Conservation (phyloP, 306 rosid genomes). For the Rosa persica region DNA sequence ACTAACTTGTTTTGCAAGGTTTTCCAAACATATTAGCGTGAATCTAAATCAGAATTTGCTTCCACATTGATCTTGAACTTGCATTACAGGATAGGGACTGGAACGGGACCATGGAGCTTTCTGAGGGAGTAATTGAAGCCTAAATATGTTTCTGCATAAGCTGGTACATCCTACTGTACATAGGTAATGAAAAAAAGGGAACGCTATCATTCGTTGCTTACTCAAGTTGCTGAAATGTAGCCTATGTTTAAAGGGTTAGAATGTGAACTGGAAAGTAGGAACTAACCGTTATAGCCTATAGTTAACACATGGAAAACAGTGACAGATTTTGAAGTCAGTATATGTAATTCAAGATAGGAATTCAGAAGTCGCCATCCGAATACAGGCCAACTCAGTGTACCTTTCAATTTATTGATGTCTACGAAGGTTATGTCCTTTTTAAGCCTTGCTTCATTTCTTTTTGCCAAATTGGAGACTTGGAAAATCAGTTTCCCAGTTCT, state of each 20-base stretch:
- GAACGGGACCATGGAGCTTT: slow-evolving; percentile 35
- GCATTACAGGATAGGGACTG: slow-evolving; percentile 32
- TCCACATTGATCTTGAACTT: not conserved
- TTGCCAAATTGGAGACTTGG: no score
- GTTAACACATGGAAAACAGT: not conserved
- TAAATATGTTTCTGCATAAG: not conserved
- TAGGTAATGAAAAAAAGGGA: not conserved
- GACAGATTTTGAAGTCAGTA: not conserved
- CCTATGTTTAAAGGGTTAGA: not conserved
- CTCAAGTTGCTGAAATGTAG: not conserved
- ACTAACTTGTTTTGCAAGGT: not conserved
- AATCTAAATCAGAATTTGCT: not conserved
- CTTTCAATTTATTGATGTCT: not conserved
- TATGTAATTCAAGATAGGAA: not conserved
- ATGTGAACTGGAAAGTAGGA: not conserved
- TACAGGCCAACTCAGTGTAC: not conserved
- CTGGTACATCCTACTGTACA: not conserved
- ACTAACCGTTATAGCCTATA: not conserved
- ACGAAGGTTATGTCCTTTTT: not conserved
- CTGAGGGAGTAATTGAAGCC: slow-evolving; percentile 8
- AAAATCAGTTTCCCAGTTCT: no score
- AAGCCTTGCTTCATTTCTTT: no score
- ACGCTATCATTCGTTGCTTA: not conserved
- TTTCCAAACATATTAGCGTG: not conserved
- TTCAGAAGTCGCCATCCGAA: not conserved